Conservation (phyloP, 805 yeast species). For the Candida manassasensis region DNA sequence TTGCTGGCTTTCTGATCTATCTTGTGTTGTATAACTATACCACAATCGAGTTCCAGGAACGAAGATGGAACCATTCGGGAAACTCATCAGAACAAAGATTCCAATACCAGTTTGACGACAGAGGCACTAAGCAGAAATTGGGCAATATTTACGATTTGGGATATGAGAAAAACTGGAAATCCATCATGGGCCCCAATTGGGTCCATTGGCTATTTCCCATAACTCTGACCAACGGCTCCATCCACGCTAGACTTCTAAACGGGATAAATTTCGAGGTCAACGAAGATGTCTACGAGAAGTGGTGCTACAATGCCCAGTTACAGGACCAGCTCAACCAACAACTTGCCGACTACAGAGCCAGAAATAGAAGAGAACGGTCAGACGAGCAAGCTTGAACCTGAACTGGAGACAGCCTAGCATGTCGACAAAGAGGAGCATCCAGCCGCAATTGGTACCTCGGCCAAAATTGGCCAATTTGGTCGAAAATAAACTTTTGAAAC, state of each 20-base stretch:
- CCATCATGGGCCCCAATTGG: conserved; percentile 69
- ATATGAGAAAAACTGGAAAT: conserved; percentile 50
- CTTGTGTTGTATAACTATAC: conserved; percentile 64
- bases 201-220: conserved; percentile 70
- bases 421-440: no score
- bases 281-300: conserved; percentile 35
- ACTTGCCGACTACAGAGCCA: conserved; percentile 22
- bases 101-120: conserved; percentile 32
- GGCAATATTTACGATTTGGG: conserved; percentile 83
- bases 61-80: conserved; percentile 38
- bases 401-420: no score
- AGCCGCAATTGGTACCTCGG: no score
- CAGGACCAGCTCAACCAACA: conserved; percentile 45
- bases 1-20: conserved; percentile 54
- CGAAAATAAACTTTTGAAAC: no score
- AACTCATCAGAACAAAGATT: conserved; percentile 25
- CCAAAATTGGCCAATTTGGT: no score
- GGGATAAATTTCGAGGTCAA: conserved; percentile 54
- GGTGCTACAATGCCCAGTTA: conserved; percentile 37
- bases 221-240: conserved; percentile 15
- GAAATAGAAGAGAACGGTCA: no score
- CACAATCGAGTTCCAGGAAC: conserved; percentile 73
- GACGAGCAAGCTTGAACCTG: no score
- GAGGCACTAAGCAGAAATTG: conserved; percentile 36
- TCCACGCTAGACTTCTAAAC: conserved; percentile 19